Percentiles rank a stretch among this genome's conserved stretches.
These are phyloP conservation scores for Fusarium nodosum DNA, from an alignment of 2,329 filamentous ascomycete species.

Conservation along the genomic window DNA sequence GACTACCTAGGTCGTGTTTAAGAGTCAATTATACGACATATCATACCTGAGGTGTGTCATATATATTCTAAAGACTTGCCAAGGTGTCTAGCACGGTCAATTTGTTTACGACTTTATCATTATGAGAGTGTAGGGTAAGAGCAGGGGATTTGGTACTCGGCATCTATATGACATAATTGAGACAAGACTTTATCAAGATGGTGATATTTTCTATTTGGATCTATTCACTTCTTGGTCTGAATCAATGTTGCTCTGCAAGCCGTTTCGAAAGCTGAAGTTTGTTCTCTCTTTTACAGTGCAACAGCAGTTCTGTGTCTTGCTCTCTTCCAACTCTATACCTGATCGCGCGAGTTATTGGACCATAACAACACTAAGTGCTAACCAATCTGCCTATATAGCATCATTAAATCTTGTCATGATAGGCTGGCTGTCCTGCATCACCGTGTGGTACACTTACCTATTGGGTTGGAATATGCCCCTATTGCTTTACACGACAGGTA, in stretches of 20 bases:
- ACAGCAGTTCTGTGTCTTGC: no score
- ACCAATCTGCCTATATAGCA: no score
- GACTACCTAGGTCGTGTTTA: neutral
- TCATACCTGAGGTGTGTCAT: no score
- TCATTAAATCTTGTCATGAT: neutral
- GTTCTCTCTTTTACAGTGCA: neutral
- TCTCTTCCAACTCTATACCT: neutral
- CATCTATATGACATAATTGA: neutral
- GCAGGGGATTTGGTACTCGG: neutral
- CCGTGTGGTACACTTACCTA: no score
- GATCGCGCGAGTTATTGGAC: neutral
- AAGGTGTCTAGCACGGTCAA: neutral
- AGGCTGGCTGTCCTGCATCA: neutral
- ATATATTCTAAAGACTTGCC: neutral
- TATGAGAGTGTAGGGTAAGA: constrained; percentile 3
- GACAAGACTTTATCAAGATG: neutral
- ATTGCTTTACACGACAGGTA: neutral
- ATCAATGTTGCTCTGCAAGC: neutral
- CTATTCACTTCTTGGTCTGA: neutral
- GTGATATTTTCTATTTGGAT: neutral
- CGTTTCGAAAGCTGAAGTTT: neutral
- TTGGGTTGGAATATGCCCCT: no score
- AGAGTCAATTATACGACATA: neutral
- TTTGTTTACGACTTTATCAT: neutral
- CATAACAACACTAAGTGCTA: neutral